phyloP scores from a whole-genome alignment of 1,139 yeast species.

The Debaryomyces sp. region DNA sequence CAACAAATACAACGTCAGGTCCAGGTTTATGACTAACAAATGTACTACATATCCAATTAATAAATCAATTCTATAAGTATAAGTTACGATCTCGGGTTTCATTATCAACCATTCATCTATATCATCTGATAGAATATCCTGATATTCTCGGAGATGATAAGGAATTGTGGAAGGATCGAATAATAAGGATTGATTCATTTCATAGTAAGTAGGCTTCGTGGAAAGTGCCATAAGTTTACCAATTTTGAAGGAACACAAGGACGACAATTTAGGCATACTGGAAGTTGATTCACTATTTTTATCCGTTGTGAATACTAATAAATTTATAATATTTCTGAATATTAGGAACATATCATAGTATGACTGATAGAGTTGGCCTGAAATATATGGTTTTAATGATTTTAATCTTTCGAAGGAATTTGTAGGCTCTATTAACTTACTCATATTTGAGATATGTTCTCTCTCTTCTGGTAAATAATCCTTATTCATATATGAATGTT shows the following conservation, averaged over 20 bases:
- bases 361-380: constrained; percentile 27
- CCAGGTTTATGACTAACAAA: constrained; percentile 38
- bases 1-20: constrained; percentile 29
- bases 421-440: constrained; percentile 20
- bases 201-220: constrained; percentile 38
- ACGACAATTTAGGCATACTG: constrained; percentile 24
- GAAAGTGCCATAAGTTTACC: constrained; percentile 39
- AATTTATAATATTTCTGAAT: constrained; percentile 27
- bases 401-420: constrained; percentile 29
- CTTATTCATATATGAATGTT: background rate
- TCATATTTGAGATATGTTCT: background rate
- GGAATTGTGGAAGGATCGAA: constrained; percentile 38
- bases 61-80: constrained; percentile 24
- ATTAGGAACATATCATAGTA: constrained; percentile 35
- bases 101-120: constrained; percentile 42
- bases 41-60: constrained; percentile 40
- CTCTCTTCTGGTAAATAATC: background rate
- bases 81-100: constrained; percentile 30
- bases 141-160: constrained; percentile 20
- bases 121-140: constrained; percentile 31
- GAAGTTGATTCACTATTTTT: background rate
- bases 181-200: constrained; percentile 32
- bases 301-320: constrained; percentile 13
- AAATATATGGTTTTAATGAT: constrained; percentile 26
- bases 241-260: constrained; percentile 30